Evolutionary conservation across 352 stramenopile genomes (phyloP), one percentile per base, ranked within the genome.

Genomic region (Elongisporangium anandrum): DNA sequence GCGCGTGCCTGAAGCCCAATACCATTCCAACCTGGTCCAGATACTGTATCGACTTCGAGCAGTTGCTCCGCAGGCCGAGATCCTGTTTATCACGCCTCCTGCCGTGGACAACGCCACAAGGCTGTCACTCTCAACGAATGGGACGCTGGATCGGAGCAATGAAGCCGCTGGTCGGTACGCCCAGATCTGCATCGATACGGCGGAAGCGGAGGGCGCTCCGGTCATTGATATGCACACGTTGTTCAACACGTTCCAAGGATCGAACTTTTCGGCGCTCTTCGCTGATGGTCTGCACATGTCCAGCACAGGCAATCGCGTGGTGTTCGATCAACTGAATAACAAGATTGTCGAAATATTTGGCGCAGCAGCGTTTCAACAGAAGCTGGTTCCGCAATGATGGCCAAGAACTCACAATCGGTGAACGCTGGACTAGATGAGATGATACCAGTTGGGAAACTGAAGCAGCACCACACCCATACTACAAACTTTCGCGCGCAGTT

Each of bases 1-100:
- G 53, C 79, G 77, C 56, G 72, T 90, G 20, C 76, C 76, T 1
- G 49, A 86, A 0, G 56, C 69, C 10, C 62, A 74, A 38, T 87
- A 82, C 61, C 63, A 65, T 12, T 24, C 45, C 48, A 87, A 89
- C 52, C 59, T 89, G 3, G 63, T 65, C 21, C 38, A 62, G 10
- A 70, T 79, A 29, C 13, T 88, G 52, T 38, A 56, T 3, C 15
- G 53, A 53, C 59, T 69, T 7, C 52, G 57, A 16, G 29, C 3
- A 0, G 56, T 29, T n/a, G 65, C 54, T 4, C 54, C 70, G 15
- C 23, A 57, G 12, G 64, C 60, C 22, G 50, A 79, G 49, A 45
- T 75, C 4, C 61, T 75, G 50, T 55, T 78, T 8, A 68, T 78
- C 52, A 78, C 70, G 17, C 66, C 70, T 26, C 64, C 70, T 4